Conservation (phyloP, 1,284 basidiomycete genomes). For the Vanrija humicola region DNA sequence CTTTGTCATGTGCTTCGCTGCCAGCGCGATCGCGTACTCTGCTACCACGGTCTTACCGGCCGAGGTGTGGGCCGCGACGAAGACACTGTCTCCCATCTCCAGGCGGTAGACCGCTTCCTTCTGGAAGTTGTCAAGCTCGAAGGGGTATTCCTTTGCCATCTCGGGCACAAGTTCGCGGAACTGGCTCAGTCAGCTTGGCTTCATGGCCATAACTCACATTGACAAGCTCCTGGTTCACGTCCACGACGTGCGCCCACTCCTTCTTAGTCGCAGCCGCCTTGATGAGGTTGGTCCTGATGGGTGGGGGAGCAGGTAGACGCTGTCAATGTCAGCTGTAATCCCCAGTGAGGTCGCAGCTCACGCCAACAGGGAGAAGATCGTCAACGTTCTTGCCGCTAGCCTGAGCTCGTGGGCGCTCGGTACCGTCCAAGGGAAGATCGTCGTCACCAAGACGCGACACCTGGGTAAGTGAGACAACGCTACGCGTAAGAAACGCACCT, state of each 20-base stretch:
- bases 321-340: conserved; percentile 15
- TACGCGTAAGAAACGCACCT: conserved; percentile 6
- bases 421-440: conserved; percentile 18
- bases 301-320: conserved; percentile 47
- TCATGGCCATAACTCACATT: conserved; percentile 53
- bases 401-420: conserved; percentile 11
- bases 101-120: conserved; percentile 98
- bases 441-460: conserved; percentile 35
- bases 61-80: conserved; percentile 95
- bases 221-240: conserved; percentile 80
- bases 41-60: conserved; percentile 98
- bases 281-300: conserved; percentile 27
- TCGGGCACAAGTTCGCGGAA: conserved; percentile 51
- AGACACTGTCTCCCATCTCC: conserved; percentile 96
- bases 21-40: conserved; percentile 96
- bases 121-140: conserved; percentile 85
- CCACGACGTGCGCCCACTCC: conserved; percentile 97
- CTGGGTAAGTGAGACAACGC: not conserved
- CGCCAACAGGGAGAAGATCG: conserved; percentile 72
- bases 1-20: conserved; percentile 98
- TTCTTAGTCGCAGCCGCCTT: conserved; percentile 61
- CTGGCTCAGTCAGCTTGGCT: conserved; percentile 17
- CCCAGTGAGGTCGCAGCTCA: conserved; percentile 46
- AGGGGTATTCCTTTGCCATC: conserved; percentile 64
- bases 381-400: conserved; percentile 60